Conservation (phyloP, 768 basidiomycete species). For the Termitomyces sp. region DNA sequence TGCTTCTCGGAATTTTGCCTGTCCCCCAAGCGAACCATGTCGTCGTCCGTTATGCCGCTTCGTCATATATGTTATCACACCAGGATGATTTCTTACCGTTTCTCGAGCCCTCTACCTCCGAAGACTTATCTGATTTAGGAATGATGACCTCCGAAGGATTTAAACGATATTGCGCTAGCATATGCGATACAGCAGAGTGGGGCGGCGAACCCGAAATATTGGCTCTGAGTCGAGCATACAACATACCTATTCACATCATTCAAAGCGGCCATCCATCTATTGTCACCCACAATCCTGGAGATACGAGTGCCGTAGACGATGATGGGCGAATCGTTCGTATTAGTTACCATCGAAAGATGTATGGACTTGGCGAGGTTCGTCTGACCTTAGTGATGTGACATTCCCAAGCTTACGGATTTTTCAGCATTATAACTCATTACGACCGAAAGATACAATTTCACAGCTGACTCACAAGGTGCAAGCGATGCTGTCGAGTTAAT, state of each 20-base stretch:
- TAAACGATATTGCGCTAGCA: slow-evolving; percentile 66
- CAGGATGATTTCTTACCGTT: slow-evolving; percentile 92
- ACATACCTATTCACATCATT: slow-evolving; percentile 85
- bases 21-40: slow-evolving; percentile 53
- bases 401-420: slow-evolving; percentile 1
- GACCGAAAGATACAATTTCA: slow-evolving; percentile 40
- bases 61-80: slow-evolving; percentile 77
- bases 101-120: slow-evolving; percentile 68
- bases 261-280: slow-evolving; percentile 78
- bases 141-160: slow-evolving; percentile 68
- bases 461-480: slow-evolving; percentile 23
- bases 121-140: slow-evolving; percentile 64
- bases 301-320: slow-evolving; percentile 21
- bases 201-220: slow-evolving; percentile 97
- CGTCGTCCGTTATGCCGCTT: slow-evolving; percentile 61
- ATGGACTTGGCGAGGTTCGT: slow-evolving; percentile 92
- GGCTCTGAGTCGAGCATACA: slow-evolving; percentile 77
- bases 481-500: slow-evolving; percentile 18
- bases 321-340: slow-evolving; percentile 52
- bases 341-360: slow-evolving; percentile 92
- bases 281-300: slow-evolving; percentile 72
- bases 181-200: slow-evolving; percentile 88
- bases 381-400: not conserved
- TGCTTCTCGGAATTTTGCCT: slow-evolving; percentile 62
- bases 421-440: slow-evolving; percentile 87